Evolutionary conservation across 2,329 filamentous ascomycete genomes (phyloP), one percentile per base, ranked within the genome.

Genomic region (Hortaea werneckii): DNA sequence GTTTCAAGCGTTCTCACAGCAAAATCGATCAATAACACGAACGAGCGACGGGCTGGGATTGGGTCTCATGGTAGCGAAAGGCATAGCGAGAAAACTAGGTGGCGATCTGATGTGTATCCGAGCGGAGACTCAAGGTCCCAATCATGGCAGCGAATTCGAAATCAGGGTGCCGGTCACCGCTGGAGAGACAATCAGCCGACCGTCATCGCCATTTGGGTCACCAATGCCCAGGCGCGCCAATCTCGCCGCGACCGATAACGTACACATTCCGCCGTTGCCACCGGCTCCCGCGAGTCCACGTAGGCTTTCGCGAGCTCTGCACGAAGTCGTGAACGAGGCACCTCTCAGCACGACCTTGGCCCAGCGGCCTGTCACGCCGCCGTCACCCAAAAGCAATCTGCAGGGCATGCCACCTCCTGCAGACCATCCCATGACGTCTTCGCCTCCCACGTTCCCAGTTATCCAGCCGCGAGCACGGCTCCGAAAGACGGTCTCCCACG

Each of bases 61-160:
- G 5, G 82, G 82, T 28, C 66, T 86, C 8, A 72, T 85, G 57
- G 82, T 85, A n/a, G 82, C 82, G 1, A 85, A 85, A 63, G 81
- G 81, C 3, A 70, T 85, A 40, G 79, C 82, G 5, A 72, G 82
- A 44, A 82, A 80, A 58, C 74, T 85, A 46, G 80, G 81, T 27
- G 82, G 82, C 11, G 82, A 85, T 61, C 66, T 86, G 13, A 73
- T 76, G 43, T 79, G 82, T 53, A 72, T 80, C 37, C 72, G 75
- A 42, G 83, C 82, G 4, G 75, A 78, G 29, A 81, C 79, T 0
- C 68, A 72, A 6, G 80, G 80, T 0, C 74, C 78, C 7, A 63
- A 70, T 29, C 76, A 74, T 56, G 82, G 82, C 8, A 79, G 79
- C 1, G 79, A 84, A 53, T 86, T 86, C 58, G 76, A 84, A 54